phyloP scores from a whole-genome alignment of 2,329 filamentous ascomycete genomes.

The Alternaria postmessia region DNA sequence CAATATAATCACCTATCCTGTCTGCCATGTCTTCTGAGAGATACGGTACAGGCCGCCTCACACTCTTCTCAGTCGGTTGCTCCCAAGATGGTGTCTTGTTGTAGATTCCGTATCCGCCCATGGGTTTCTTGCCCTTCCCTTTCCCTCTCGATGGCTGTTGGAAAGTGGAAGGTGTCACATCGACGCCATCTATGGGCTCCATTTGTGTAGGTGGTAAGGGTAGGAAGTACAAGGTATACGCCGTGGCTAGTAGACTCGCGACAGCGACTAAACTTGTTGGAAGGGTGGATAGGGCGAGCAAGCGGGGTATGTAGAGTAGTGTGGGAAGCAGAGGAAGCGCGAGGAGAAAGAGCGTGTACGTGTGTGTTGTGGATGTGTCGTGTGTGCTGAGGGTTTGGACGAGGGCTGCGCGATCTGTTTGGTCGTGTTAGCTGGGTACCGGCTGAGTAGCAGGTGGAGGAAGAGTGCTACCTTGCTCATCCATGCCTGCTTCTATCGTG shows the following conservation, averaged over 20 bases:
- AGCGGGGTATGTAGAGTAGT: constrained; percentile 63
- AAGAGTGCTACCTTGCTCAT: constrained; percentile 72
- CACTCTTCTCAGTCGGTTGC: constrained; percentile 10
- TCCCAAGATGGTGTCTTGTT: constrained; percentile 16
- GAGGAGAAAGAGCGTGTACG: constrained; percentile 66
- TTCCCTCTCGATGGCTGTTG: constrained; percentile 9
- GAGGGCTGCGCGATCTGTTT: constrained; percentile 39
- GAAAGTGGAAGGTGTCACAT: constrained; percentile 1
- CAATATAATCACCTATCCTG: constrained; percentile 67
- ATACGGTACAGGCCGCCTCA: constrained; percentile 32
- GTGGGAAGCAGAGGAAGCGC: constrained; percentile 65
- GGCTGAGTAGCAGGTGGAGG: not conserved
- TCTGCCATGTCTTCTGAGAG: constrained; percentile 39
- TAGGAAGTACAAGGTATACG: constrained; percentile 67
- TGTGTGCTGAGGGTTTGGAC: constrained; percentile 45
- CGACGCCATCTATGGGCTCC: constrained; percentile 15
- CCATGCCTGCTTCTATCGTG: constrained; percentile 68
- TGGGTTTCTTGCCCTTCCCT: constrained; percentile 19
- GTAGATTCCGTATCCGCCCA: constrained; percentile 15
- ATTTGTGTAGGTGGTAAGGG: constrained; percentile 61
- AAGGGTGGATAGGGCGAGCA: constrained; percentile 52
- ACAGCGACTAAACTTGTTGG: constrained; percentile 65
- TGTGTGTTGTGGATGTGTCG: constrained; percentile 51
- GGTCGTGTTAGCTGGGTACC: not conserved
- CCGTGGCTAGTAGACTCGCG: constrained; percentile 69